Evolutionary conservation across 345 rosid species (phyloP), one percentile per base, ranked within the genome.

Genomic region (Cochlearia excelsa): DNA sequence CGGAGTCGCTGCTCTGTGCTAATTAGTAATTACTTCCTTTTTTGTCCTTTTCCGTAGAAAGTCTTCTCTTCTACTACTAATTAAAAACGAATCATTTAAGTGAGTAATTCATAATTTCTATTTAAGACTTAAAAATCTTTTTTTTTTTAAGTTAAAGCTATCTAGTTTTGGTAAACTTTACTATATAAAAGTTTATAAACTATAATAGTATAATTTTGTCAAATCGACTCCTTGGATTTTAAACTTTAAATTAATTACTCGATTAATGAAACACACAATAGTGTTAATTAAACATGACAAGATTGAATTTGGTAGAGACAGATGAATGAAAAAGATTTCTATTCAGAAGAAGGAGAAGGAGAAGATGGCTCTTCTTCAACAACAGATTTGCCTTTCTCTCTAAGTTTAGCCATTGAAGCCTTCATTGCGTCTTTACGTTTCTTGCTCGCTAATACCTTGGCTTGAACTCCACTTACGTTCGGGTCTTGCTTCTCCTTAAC

Each of bases 361-460:
- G 64, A 23, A 5, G 64, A 26, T 63, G 66, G 57, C 59, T 54
- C 37, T 54, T 69, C 70, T 4, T 66, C 57, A 60, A 46, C 49
- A 26, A 75, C 7, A 38, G 72, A 4, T 73, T 84, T 86, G 46
- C 88, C 97, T 77, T 73, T 65, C 77, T 87, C 91, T 63, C 86
- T 81, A 61, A 85, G 74, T 69, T 77, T 86, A 50, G 85, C 82
- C 5, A 82, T 43, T 4, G 53, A 52, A 30, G 76, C 67, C 58
- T 77, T 77, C 83, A 81, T 75, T 33, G 78, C 80, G 37, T 77
- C 86, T 70, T 79, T 81, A 29, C 86, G 79, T 60, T 81, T 81
- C 81, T 80, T 88, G 74, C 95, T 93, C 5, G 97, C 97, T n/a
- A 86, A 59, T 29, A 92, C 76, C 67, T 83, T 88, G 1, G 95